Evolutionary conservation across 2,329 filamentous ascomycete species (phyloP).

Genomic region (Fusarium caatingaense): DNA sequence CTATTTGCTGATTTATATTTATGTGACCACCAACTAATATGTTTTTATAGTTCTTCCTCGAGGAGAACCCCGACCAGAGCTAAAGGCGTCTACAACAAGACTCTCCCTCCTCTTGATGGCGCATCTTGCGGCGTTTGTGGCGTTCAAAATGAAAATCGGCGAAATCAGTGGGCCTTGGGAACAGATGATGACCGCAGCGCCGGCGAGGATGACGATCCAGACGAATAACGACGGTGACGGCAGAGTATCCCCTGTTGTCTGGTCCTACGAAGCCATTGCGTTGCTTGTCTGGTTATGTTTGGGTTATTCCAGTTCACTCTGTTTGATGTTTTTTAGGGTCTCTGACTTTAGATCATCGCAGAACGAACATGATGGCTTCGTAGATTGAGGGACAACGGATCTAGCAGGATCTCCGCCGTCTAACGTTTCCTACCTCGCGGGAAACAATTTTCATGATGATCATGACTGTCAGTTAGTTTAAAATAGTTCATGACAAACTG

Average conservation of each 20-base stretch:
- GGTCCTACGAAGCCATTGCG: constrained; percentile 60
- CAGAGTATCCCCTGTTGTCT: constrained; percentile 75
- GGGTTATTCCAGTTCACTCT: constrained; percentile 12
- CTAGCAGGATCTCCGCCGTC: constrained; percentile 73
- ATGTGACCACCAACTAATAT: constrained; percentile 23
- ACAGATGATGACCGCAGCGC: constrained; percentile 61
- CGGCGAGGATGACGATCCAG: constrained; percentile 74
- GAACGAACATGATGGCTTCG: constrained; percentile 42
- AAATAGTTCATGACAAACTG: constrained; percentile 27
- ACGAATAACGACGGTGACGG: constrained; percentile 69
- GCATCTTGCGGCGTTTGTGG: constrained; percentile 61
- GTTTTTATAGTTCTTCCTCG: constrained; percentile 85
- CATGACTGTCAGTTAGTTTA: constrained; percentile 41
- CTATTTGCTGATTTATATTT: background rate
- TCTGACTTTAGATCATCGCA: background rate
- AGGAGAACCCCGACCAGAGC: constrained; percentile 72
- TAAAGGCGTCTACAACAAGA: constrained; percentile 58
- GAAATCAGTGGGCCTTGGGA: constrained; percentile 49
- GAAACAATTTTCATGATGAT: constrained; percentile 44
- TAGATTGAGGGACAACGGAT: constrained; percentile 70
- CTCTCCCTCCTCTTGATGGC: constrained; percentile 48
- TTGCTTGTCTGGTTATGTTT: constrained; percentile 14
- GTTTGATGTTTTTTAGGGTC: constrained; percentile 5
- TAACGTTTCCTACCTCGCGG: constrained; percentile 53
- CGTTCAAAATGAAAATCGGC: constrained; percentile 59